These are phyloP conservation scores for Wickerhamiella pararugosa DNA, from an alignment of 1,139 yeast species.

Conservation along the genomic window DNA sequence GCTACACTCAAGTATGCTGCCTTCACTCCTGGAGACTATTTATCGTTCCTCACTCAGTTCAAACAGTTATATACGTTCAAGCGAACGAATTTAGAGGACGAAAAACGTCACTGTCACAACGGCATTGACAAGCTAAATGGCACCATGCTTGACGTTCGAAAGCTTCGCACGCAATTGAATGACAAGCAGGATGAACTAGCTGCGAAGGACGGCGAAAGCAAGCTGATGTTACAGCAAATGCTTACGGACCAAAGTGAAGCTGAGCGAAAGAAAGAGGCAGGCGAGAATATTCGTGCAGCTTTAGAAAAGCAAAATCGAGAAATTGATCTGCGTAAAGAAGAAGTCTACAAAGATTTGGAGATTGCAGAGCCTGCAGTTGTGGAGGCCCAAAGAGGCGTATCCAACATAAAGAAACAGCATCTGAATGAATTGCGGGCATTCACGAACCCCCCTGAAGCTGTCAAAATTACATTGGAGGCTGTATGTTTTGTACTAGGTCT, in stretches of 20 bases:
- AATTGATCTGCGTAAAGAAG: constrained; percentile 38
- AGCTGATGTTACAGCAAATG: constrained; percentile 57
- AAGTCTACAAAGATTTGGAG: constrained; percentile 50
- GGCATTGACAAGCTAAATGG: constrained; percentile 70
- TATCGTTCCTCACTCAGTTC: constrained; percentile 40
- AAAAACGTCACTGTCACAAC: constrained; percentile 53
- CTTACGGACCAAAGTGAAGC: constrained; percentile 85
- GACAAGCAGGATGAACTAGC: constrained; percentile 37
- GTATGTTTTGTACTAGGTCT: constrained; percentile 74
- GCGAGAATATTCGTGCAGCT: constrained; percentile 59
- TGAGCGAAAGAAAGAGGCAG: constrained; percentile 77
- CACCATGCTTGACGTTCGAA: constrained; percentile 59
- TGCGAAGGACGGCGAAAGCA: constrained; percentile 53
- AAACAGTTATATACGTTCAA: constrained; percentile 30
- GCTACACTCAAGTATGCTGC: not conserved
- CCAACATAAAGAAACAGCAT: constrained; percentile 83
- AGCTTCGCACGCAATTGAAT: constrained; percentile 40
- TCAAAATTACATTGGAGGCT: constrained; percentile 73
- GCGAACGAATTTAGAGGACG: constrained; percentile 40
- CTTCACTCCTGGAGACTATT: constrained; percentile 42
- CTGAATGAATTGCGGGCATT: constrained; percentile 78
- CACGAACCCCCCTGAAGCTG: constrained; percentile 83
- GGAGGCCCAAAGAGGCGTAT: constrained; percentile 78
- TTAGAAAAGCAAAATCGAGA: constrained; percentile 52
- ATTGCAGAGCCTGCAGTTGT: constrained; percentile 71